Evolutionary conservation across 176 grass and related monocot genomes (phyloP).

Genomic region (Panicum miliaceum): DNA sequence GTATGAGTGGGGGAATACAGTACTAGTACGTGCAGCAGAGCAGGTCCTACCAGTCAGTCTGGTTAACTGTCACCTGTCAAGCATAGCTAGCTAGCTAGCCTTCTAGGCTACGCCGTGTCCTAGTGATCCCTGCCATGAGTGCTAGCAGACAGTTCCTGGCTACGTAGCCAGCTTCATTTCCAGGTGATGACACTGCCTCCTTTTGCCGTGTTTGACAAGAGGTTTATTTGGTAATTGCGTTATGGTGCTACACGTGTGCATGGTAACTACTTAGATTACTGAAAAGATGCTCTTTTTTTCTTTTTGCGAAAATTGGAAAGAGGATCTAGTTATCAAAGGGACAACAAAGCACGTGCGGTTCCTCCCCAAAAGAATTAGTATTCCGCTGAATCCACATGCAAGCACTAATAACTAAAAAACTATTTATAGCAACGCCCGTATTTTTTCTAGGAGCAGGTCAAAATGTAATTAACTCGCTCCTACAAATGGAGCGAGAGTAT

Average conservation of each 20-base stretch:
- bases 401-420: too few relatives aligned
- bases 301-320: background rate
- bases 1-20: constrained; percentile 23
- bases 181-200: too few relatives aligned
- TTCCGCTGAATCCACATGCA: too few relatives aligned
- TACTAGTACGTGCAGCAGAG: background rate
- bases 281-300: background rate
- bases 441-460: too few relatives aligned
- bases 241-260: background rate
- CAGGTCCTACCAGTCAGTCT: constrained; percentile 25
- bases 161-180: background rate
- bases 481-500: too few relatives aligned
- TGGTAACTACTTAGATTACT: background rate
- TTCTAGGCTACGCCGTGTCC: constrained; percentile 18
- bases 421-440: too few relatives aligned
- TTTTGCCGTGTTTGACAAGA: background rate
- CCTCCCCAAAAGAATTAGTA: background rate
- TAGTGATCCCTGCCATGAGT: background rate
- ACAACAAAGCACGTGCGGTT: constrained; percentile 21
- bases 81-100: background rate
- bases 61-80: background rate
- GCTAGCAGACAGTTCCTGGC: background rate
- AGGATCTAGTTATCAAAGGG: background rate
- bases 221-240: constrained; percentile 14
- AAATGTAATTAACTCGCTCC: too few relatives aligned